These are phyloP conservation scores for Amaranthus cruentus DNA, from an alignment of 148 eudicot species.

Conservation along the genomic window DNA sequence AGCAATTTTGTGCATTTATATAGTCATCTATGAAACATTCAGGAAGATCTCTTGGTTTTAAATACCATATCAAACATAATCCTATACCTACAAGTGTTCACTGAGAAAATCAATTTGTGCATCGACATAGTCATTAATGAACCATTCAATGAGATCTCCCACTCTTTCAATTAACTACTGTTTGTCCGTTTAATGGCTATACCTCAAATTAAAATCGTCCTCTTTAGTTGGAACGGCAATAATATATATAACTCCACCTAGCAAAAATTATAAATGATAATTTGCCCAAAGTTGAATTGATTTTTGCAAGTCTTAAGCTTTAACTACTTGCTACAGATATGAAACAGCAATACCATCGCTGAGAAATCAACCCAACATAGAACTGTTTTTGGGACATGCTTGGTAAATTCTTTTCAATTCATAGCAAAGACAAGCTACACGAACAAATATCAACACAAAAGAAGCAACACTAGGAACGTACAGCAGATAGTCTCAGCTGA, in stretches of 20 bases:
- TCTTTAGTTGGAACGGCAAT: no score
- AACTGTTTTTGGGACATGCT: background rate
- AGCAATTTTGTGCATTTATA: background rate
- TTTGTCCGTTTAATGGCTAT: background rate
- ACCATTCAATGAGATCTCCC: no score
- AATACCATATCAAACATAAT: no score
- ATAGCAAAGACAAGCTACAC: background rate
- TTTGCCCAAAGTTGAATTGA: background rate
- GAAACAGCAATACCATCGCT: background rate
- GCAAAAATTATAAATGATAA: background rate
- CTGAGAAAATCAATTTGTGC: no score
- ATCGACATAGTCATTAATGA: no score
- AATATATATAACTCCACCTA: no score
- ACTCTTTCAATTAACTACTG: no score
- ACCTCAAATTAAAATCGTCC: background rate
- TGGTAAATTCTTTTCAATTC: background rate
- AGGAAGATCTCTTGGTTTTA: background rate
- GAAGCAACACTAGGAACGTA: constrained; percentile 35
- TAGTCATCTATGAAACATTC: background rate
- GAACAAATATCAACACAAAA: background rate
- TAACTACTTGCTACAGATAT: background rate
- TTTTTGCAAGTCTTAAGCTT: background rate
- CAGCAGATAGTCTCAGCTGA: constrained; percentile 92
- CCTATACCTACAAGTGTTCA: no score
- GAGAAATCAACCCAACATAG: background rate